Percentiles rank a stretch among this genome's conserved stretches.
Evolutionary conservation across 2,329 filamentous ascomycete genomes (phyloP).

Genomic region (Penicillium sp.): DNA sequence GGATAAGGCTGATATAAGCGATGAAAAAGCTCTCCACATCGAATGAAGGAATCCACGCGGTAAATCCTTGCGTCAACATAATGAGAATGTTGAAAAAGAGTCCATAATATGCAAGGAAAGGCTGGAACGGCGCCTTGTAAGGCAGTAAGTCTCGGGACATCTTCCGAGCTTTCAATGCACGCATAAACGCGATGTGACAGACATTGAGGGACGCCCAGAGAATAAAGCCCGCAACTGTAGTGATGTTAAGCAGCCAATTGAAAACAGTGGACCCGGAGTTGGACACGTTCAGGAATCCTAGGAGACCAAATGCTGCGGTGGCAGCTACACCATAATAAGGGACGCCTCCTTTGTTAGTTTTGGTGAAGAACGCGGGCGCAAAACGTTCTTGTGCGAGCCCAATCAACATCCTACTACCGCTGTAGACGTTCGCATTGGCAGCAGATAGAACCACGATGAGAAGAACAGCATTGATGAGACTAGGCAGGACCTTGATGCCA

Average conservation of each 20-base stretch:
- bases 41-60: conserved; percentile 62
- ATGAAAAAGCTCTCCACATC: conserved; percentile 54
- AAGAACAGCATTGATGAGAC: conserved; percentile 44
- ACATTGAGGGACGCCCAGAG: conserved; percentile 40
- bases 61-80: conserved; percentile 67
- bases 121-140: conserved; percentile 62
- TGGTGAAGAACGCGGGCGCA: conserved; percentile 44
- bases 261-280: conserved; percentile 62
- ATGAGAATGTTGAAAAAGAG: conserved; percentile 65
- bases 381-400: conserved; percentile 55
- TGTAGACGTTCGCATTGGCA: conserved; percentile 45
- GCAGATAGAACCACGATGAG: conserved; percentile 45
- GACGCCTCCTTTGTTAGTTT: conserved; percentile 43
- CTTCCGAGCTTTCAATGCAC: conserved; percentile 55
- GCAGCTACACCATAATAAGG: conserved; percentile 46
- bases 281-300: conserved; percentile 69
- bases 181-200: conserved; percentile 65
- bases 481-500: conserved; percentile 38
- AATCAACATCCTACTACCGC: conserved; percentile 54
- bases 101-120: conserved; percentile 64
- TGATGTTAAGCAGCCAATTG: conserved; percentile 36
- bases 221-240: conserved; percentile 37
- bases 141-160: conserved; percentile 59
- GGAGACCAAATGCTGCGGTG: conserved; percentile 55
- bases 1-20: conserved; percentile 48